These are phyloP conservation scores for Cyamopsis tetragonoloba DNA, from an alignment of 306 rosid genomes.

Conservation along the genomic window DNA sequence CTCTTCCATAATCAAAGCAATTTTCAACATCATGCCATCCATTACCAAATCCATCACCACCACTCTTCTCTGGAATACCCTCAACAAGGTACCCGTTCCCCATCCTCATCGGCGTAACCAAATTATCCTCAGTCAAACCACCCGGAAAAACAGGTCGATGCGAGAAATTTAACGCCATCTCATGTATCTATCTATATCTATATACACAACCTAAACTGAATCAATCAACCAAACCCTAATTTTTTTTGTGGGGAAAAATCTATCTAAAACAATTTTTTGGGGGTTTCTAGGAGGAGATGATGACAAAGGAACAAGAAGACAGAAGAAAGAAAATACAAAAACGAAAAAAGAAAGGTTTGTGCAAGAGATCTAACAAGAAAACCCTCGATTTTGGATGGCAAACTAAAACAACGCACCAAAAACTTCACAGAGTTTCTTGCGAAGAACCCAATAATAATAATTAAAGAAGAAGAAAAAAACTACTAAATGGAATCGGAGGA, in stretches of 20 bases:
- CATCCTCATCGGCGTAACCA: slow-evolving; percentile 51
- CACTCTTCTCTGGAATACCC: slow-evolving; percentile 50
- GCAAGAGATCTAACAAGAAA: slow-evolving; percentile 61
- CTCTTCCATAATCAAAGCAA: slow-evolving; percentile 61
- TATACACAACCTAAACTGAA: slow-evolving; percentile 25
- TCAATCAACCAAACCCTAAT: slow-evolving; percentile 29
- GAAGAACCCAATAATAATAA: slow-evolving; percentile 26
- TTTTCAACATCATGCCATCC: slow-evolving; percentile 56
- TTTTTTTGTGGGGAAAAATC: neutral
- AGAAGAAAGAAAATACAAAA: neutral
- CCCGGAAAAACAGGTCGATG: slow-evolving; percentile 34
- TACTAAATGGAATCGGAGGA: slow-evolving; percentile 22
- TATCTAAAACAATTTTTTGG: too few species aligned
- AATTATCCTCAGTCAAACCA: slow-evolving; percentile 36
- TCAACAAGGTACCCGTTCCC: slow-evolving; percentile 56
- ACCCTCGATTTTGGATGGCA: slow-evolving; percentile 92
- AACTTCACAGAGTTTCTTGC: slow-evolving; percentile 78
- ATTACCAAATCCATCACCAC: slow-evolving; percentile 49
- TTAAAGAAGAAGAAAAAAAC: slow-evolving; percentile 20
- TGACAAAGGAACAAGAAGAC: neutral
- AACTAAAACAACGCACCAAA: slow-evolving; percentile 97
- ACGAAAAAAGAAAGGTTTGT: neutral
- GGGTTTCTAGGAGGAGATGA: neutral
- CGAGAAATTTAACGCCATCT: slow-evolving; percentile 46
- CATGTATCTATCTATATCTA: slow-evolving; percentile 17